Evolutionary conservation across 441 rosid species (phyloP), one percentile per base, ranked within the genome.

Genomic region (Populus hybrid): DNA sequence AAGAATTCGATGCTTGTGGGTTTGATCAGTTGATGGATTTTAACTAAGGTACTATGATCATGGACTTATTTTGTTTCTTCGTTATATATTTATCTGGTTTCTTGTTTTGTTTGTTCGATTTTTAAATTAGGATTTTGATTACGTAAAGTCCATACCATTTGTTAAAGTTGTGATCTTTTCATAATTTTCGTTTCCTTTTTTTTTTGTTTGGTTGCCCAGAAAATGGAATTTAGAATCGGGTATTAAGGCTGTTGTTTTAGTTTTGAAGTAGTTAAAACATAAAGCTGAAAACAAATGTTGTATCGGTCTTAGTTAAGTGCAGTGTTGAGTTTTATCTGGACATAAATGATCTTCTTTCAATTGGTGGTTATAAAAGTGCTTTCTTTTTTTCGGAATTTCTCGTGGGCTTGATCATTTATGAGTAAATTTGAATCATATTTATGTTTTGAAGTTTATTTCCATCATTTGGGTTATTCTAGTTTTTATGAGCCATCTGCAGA

Each of bases 191-290:
- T 5, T 23, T 67, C 16, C 38, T 57, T 65, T 67, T 53, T n/a
- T 18, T 79, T 24, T 24, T 24, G 32, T 75, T 84, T 72, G 83
- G 79, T 81, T 81, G 76, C 81, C 72, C 42, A 46, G 78, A 81
- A 75, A 67, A 65, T 69, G 64, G 38, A 42, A 59, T 73, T 38
- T 9, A 21, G 21, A 36, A 64, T 18, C 61, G 80, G 72, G 69
- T 28, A 36, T 69, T 63, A n/a, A 19, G 53, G 3, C 40, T 73
- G 2, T 70, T 66, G 40, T 35, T 36, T 66, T 30, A 19, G 53
- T 28, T n/a, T 42, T 3, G 6, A 53, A 36, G 38, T 70, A 30
- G n/a, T 72, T 65, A 61, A 57, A 59, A 30, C 61, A 67, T 74
- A 9, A 35, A 77, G 50, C 72, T 36, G 57, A 73, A 64, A 72